These are phyloP conservation scores for Penicillium sp. DNA, from an alignment of 2,329 filamentous ascomycete species.

Conservation along the genomic window DNA sequence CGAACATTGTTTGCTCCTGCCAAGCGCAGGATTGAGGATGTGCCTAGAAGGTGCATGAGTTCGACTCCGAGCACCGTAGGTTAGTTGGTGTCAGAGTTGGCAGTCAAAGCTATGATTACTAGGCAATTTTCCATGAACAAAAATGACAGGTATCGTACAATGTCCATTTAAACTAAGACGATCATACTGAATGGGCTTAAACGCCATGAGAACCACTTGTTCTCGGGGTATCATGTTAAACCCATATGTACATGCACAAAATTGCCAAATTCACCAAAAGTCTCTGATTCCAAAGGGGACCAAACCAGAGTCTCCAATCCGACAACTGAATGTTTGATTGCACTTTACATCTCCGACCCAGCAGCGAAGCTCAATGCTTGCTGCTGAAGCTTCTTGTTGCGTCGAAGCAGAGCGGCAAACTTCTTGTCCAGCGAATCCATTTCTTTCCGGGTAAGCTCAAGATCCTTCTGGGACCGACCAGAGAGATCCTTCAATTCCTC, in stretches of 20 bases:
- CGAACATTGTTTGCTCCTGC: neutral
- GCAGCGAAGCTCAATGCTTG: conserved; percentile 37
- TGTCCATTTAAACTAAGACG: neutral
- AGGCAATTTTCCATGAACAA: neutral
- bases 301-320: neutral
- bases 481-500: conserved; percentile 43
- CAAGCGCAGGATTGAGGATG: neutral
- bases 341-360: neutral
- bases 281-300: neutral
- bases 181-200: neutral
- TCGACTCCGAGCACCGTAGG: neutral
- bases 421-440: conserved; percentile 54
- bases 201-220: neutral
- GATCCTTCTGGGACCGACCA: conserved; percentile 56
- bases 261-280: neutral
- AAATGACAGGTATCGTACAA: neutral
- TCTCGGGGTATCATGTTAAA: conserved; percentile 1
- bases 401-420: conserved; percentile 40
- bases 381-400: conserved; percentile 46
- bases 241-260: neutral
- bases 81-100: neutral
- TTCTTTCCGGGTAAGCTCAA: conserved; percentile 69
- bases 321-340: neutral
- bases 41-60: neutral
- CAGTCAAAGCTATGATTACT: neutral